phyloP scores from a whole-genome alignment of 306 rosid species.

The Vigna angularis region DNA sequence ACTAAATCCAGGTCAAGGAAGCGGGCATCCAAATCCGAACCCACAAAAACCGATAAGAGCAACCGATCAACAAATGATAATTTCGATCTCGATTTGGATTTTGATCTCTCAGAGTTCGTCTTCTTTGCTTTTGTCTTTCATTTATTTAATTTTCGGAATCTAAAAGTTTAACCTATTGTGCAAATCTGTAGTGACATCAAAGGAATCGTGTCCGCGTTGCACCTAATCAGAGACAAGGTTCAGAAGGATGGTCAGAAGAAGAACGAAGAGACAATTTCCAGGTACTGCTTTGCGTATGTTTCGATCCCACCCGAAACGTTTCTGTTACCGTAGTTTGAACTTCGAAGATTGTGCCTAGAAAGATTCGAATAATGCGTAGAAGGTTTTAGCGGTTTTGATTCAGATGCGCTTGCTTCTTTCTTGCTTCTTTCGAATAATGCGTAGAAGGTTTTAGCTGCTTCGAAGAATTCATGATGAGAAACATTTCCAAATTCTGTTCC shows the following conservation, averaged over 20 bases:
- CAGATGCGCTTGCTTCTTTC: neutral
- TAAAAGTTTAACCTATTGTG: neutral
- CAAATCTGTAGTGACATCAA: conserved; percentile 71
- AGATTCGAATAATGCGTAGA: conserved; percentile 20
- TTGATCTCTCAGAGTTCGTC: conserved; percentile 79
- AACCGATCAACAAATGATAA: conserved; percentile 50
- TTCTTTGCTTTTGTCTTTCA: neutral
- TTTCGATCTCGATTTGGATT: conserved; percentile 61
- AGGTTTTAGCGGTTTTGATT: neutral
- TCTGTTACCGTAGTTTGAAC: neutral
- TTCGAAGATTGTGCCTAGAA: conserved; percentile 17
- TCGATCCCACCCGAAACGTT: conserved; percentile 28
- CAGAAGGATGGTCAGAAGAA: conserved; percentile 92
- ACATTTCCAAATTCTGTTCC: conserved; percentile 60
- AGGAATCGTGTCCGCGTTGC: conserved; percentile 83
- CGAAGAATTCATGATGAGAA: conserved; percentile 71
- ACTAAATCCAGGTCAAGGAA: conserved; percentile 61
- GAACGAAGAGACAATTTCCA: conserved; percentile 92
- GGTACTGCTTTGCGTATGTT: conserved; percentile 51
- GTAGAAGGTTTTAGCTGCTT: neutral
- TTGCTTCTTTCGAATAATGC: too few species aligned
- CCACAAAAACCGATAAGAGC: conserved; percentile 53
- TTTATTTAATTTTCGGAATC: neutral
- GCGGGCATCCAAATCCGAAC: conserved; percentile 58
- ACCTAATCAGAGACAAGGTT: conserved; percentile 81